Conservation (phyloP, 2,329 filamentous ascomycete species). For the Penicillium italicum region DNA sequence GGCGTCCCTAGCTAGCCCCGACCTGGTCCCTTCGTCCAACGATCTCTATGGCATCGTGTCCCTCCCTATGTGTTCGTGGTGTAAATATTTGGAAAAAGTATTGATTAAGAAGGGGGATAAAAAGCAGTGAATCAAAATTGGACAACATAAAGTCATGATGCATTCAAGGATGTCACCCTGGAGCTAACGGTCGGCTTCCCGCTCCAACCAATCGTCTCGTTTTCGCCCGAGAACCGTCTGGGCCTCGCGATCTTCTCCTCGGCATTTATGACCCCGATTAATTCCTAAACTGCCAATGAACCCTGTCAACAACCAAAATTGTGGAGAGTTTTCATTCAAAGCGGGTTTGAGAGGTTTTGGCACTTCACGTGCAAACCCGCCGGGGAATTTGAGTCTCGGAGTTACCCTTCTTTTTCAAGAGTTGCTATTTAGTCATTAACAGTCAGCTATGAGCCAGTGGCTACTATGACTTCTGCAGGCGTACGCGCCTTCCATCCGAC, state of each 20-base stretch:
- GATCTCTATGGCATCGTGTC: too few species aligned
- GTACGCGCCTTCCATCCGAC: neutral
- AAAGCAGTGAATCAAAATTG: too few species aligned
- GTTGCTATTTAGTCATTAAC: neutral
- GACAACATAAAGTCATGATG: too few species aligned
- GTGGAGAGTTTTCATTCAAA: neutral
- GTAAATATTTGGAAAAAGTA: too few species aligned
- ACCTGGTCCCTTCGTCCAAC: too few species aligned
- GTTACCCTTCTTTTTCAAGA: neutral
- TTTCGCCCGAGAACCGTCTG: neutral
- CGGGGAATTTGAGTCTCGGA: neutral
- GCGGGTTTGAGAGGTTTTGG: neutral
- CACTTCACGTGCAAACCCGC: neutral
- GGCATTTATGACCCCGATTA: neutral
- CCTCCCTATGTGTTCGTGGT: too few species aligned
- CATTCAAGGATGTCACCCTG: too few species aligned
- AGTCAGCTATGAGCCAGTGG: neutral
- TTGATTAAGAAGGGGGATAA: too few species aligned
- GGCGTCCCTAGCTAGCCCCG: too few species aligned
- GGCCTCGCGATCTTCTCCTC: neutral
- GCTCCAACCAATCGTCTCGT: neutral
- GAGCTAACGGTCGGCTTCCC: neutral
- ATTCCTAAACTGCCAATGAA: neutral
- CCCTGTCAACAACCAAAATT: neutral
- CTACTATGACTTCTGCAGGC: conserved; percentile 1